phyloP scores from a whole-genome alignment of 805 yeast genomes.

The Wickerhamia fluorescens region DNA sequence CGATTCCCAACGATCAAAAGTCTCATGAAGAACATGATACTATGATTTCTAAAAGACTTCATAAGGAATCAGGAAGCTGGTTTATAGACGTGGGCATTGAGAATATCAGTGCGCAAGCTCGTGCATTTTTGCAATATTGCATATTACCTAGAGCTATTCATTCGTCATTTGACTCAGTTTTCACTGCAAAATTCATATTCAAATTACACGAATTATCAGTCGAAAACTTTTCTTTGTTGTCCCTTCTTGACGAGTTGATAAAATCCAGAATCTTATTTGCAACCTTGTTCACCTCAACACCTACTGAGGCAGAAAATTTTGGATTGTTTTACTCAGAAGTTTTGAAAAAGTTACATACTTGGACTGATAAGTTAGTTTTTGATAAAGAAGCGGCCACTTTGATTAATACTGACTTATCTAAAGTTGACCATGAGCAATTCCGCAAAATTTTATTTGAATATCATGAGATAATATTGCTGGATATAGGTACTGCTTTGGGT shows the following conservation, averaged over 20 bases:
- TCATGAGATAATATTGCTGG: constrained; percentile 44
- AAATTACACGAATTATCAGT: constrained; percentile 35
- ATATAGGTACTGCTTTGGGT: constrained; percentile 35
- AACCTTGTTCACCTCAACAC: constrained; percentile 62
- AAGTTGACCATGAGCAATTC: constrained; percentile 22
- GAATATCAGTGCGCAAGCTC: constrained; percentile 2
- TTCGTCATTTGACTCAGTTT: constrained; percentile 80
- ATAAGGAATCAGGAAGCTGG: constrained; percentile 29
- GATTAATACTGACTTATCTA: constrained; percentile 4
- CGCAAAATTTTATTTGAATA: constrained; percentile 43
- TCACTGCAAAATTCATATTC: constrained; percentile 53
- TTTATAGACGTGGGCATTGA: constrained; percentile 19
- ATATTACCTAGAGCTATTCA: constrained; percentile 69
- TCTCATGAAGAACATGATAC: constrained; percentile 38
- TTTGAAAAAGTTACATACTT: constrained; percentile 39
- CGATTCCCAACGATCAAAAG: constrained; percentile 33
- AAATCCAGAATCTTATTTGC: constrained; percentile 42
- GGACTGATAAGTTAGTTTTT: constrained; percentile 31
- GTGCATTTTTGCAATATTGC: constrained; percentile 51
- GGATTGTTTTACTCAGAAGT: constrained; percentile 65
- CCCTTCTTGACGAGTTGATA: constrained; percentile 42
- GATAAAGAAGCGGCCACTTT: constrained; percentile 12
- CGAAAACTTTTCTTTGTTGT: constrained; percentile 30
- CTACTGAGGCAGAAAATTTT: constrained; percentile 73
- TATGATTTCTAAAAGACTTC: constrained; percentile 19